These are phyloP conservation scores for Rhizodiscina lignyota DNA, from an alignment of 495 filamentous ascomycete species.

Conservation along the genomic window DNA sequence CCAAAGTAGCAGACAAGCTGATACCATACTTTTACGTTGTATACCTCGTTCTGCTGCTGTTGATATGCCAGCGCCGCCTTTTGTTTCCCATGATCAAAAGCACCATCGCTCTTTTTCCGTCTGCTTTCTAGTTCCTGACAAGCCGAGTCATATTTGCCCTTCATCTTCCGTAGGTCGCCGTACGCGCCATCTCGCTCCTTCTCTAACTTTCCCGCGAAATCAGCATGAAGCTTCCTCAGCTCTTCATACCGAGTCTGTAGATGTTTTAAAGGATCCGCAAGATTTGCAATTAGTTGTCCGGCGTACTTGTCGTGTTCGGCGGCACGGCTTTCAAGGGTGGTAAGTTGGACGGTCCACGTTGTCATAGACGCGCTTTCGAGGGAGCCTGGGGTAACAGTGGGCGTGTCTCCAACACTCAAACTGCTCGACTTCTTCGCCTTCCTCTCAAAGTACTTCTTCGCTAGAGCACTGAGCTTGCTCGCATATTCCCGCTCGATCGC, in stretches of 20 bases:
- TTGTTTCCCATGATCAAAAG: conserved; percentile 63
- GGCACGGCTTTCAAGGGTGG: conserved; percentile 71
- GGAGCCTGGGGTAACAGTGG: conserved; percentile 82
- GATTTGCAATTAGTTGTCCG: conserved; percentile 51
- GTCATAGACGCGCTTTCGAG: conserved; percentile 92
- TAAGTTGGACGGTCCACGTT: conserved; percentile 90
- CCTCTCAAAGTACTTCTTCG: conserved; percentile 93
- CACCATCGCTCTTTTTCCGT: conserved; percentile 82
- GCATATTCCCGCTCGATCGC: conserved; percentile 94
- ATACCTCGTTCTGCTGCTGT: conserved; percentile 82
- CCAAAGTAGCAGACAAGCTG: neutral
- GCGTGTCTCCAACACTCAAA: conserved; percentile 86
- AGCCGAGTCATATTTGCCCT: conserved; percentile 78
- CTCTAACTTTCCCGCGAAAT: conserved; percentile 76
- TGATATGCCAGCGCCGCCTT: conserved; percentile 86
- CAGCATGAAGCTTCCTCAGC: conserved; percentile 75
- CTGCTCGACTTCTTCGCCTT: conserved; percentile 79
- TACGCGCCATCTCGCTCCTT: conserved; percentile 74
- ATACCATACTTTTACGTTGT: conserved; percentile 60
- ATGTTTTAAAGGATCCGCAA: conserved; percentile 72
- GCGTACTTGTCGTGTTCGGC: conserved; percentile 76
- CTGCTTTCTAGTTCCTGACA: conserved; percentile 92
- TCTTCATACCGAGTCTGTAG: conserved; percentile 69
- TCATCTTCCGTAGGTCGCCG: conserved; percentile 73
- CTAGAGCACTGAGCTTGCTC: conserved; percentile 64